phyloP scores from a whole-genome alignment of 2,329 filamentous ascomycete species.

The Arthroderma sp. region DNA sequence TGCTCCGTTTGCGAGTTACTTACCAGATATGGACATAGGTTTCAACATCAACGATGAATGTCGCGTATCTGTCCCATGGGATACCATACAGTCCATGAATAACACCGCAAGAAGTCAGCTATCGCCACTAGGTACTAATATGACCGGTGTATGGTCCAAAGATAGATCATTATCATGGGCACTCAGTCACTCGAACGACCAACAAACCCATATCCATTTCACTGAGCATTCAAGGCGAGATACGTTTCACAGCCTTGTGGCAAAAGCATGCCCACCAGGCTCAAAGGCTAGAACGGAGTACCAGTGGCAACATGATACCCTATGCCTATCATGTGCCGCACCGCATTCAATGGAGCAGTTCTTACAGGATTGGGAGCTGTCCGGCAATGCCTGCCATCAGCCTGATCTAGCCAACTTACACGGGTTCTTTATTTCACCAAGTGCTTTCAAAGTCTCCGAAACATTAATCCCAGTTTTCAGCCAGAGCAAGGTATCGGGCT shows the following conservation, averaged over 20 bases:
- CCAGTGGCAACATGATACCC: constrained; percentile 51
- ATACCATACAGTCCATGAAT: constrained; percentile 29
- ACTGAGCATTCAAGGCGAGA: constrained; percentile 30
- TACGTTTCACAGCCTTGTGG: constrained; percentile 33
- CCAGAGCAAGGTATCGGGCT: constrained; percentile 58
- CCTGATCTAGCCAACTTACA: constrained; percentile 64
- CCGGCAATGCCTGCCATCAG: constrained; percentile 61
- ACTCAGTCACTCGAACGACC: constrained; percentile 26
- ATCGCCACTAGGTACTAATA: constrained; percentile 15
- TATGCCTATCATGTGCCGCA: constrained; percentile 52
- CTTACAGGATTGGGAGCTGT: constrained; percentile 51
- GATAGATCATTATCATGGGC: constrained; percentile 30
- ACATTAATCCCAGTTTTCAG: constrained; percentile 65
- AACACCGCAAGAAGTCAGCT: constrained; percentile 13
- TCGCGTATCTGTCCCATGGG: constrained; percentile 44
- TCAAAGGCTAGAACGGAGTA: constrained; percentile 49
- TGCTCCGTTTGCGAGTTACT: constrained; percentile 39
- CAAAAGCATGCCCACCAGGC: constrained; percentile 48
- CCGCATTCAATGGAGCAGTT: constrained; percentile 58
- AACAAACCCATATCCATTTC: constrained; percentile 27
- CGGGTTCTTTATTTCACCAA: constrained; percentile 57
- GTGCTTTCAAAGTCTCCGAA: constrained; percentile 49
- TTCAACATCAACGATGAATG: constrained; percentile 53
- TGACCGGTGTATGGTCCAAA: constrained; percentile 26
- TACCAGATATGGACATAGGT: constrained; percentile 53